Evolutionary conservation across 1,284 basidiomycete species (phyloP).

Genomic region (Pseudomicrostroma phylloplanum): DNA sequence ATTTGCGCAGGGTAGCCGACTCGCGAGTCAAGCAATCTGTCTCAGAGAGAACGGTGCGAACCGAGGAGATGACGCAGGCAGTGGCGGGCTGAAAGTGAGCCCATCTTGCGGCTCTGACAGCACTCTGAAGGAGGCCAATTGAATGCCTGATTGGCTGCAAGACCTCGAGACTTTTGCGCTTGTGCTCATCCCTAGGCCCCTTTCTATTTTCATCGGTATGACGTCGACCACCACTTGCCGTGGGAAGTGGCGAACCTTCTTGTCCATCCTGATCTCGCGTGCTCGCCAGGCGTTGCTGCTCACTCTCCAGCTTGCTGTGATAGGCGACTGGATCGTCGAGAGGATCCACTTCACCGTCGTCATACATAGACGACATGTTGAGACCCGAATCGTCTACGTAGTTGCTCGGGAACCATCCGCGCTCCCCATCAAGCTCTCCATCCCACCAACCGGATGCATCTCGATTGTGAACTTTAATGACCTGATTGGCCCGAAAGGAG

Average conservation of each 20-base stretch:
- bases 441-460: conserved; percentile 97
- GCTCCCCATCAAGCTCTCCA: conserved; percentile 64
- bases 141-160: conserved; percentile 66
- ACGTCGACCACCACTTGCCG: too few species aligned
- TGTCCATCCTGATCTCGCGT: too few species aligned
- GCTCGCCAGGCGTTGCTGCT: too few species aligned
- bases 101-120: conserved; percentile 69
- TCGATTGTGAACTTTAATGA: conserved; percentile 79
- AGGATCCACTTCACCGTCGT: too few species aligned
- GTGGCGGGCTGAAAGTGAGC: conserved; percentile 64
- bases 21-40: conserved; percentile 82
- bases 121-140: conserved; percentile 74
- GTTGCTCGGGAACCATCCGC: conserved; percentile 94
- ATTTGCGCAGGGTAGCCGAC: conserved; percentile 64
- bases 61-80: conserved; percentile 81
- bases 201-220: too few species aligned
- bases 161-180: conserved; percentile 16
- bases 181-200: neutral
- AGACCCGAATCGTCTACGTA: conserved; percentile 39
- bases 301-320: too few species aligned
- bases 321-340: too few species aligned
- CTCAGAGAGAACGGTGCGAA: conserved; percentile 77
- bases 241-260: too few species aligned
- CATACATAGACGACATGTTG: too few species aligned
- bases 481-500: conserved; percentile 77